phyloP scores from a whole-genome alignment of 106 monocot species.

The Gastrodia elata region DNA sequence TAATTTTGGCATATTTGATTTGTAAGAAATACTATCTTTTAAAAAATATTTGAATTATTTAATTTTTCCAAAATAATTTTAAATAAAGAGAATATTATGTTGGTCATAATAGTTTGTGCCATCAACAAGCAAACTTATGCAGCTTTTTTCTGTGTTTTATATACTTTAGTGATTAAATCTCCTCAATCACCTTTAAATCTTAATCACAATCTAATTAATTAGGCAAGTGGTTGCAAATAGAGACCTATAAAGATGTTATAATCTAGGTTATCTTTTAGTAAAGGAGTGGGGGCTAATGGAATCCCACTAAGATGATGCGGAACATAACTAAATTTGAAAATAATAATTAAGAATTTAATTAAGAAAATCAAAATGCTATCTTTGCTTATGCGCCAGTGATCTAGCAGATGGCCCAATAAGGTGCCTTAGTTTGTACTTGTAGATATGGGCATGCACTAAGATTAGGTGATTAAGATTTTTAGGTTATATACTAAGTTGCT shows the following conservation, averaged over 20 bases:
- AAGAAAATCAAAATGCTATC: not conserved
- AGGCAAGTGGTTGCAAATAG: not conserved
- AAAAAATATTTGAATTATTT: no score
- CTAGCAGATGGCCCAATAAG: not conserved
- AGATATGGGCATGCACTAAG: not conserved
- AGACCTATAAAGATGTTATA: not conserved
- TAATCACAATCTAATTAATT: not conserved
- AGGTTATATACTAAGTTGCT: not conserved
- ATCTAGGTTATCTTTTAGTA: slow-evolving; percentile 1
- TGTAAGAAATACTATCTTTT: no score
- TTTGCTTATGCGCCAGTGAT: not conserved
- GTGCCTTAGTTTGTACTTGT: slow-evolving; percentile 1
- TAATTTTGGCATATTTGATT: no score
- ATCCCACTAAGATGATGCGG: not conserved
- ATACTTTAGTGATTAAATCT: no score
- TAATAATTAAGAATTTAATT: not conserved
- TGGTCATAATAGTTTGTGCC: no score
- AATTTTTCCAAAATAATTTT: no score
- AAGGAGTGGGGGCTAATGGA: not conserved
- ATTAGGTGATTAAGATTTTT: not conserved
- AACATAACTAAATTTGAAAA: not conserved
- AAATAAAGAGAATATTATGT: no score
- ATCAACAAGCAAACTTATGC: no score
- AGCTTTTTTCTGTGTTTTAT: no score
- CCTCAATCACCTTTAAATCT: not conserved